phyloP scores from a whole-genome alignment of 306 rosid species.

The Boehmeria nivea region DNA sequence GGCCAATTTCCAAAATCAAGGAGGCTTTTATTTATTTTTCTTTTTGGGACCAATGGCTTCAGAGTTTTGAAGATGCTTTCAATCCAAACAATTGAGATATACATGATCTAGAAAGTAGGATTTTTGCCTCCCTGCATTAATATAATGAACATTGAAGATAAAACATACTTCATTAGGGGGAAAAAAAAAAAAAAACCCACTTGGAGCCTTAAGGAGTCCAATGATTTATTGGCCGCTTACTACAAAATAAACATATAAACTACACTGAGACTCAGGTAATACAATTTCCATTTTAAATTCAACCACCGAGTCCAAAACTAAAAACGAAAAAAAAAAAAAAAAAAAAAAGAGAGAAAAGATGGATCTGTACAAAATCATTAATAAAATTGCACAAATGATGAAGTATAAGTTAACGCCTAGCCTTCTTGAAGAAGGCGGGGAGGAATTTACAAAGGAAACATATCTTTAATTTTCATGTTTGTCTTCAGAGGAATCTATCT shows the following conservation, averaged over 20 bases:
- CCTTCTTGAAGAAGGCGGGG: slow-evolving; percentile 19
- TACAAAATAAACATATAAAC: too few relatives aligned
- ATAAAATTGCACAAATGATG: slow-evolving; percentile 22
- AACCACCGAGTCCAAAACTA: slow-evolving; percentile 20
- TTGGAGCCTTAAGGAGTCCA: too few relatives aligned
- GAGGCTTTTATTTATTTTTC: neutral
- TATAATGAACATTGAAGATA: too few relatives aligned
- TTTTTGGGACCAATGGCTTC: slow-evolving; percentile 6
- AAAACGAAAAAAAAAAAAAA: slow-evolving; percentile 6
- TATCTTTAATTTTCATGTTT: slow-evolving; percentile 35
- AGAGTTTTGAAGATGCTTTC: slow-evolving; percentile 4
- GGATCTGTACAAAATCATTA: slow-evolving; percentile 31
- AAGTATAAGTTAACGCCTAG: slow-evolving; percentile 19
- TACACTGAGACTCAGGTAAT: slow-evolving; percentile 9
- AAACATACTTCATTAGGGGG: too few relatives aligned
- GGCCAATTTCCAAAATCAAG: neutral
- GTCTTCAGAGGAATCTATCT: slow-evolving; percentile 39
- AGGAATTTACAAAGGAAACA: slow-evolving; percentile 44
- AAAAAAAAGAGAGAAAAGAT: neutral
- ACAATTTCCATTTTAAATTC: slow-evolving; percentile 18
- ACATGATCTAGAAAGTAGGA: too few relatives aligned
- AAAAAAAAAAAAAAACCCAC: too few relatives aligned
- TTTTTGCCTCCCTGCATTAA: too few relatives aligned
- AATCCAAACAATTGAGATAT: neutral
- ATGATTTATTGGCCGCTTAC: too few relatives aligned